Evolutionary conservation across 176 grass and related monocot species (phyloP).

Genomic region (Avena eriantha): DNA sequence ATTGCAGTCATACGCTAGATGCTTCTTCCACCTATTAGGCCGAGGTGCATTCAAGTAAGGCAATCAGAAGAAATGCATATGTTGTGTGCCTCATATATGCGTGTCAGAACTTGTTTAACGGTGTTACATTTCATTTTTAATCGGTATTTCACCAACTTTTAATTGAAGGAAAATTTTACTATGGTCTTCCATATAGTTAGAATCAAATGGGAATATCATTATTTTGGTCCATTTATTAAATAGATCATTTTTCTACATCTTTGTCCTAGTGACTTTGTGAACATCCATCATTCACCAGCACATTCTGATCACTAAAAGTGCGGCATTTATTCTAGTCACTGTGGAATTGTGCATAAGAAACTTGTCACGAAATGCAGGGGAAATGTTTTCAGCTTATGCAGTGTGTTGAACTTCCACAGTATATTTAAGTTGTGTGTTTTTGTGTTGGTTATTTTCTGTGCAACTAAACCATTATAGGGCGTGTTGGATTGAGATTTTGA

Average conservation of each 20-base stretch:
- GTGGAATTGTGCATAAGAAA: not conserved
- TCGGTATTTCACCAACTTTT: not conserved
- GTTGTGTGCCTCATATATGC: not conserved
- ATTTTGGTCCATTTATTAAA: not conserved
- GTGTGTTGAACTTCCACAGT: not conserved
- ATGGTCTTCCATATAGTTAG: not conserved
- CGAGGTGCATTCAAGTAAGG: not conserved
- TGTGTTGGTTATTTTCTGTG: not conserved
- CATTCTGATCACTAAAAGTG: not conserved
- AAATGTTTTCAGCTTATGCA: not conserved
- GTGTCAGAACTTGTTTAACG: not conserved
- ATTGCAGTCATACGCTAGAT: not conserved
- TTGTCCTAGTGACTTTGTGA: not conserved
- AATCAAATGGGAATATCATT: not conserved
- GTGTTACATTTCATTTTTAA: not conserved
- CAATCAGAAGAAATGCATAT: not conserved
- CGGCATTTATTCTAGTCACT: not conserved
- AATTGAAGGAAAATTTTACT: not conserved
- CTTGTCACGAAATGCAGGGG: not conserved
- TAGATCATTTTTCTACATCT: not conserved
- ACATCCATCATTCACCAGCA: not conserved
- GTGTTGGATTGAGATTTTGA: too few species aligned
- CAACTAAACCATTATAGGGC: not conserved
- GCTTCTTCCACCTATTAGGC: not conserved
- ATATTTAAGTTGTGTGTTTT: not conserved